A percentile compares a stretch with the other conserved stretches of the same genome.
Conservation (phyloP, 176 grass and related monocot species). For the Rhynchospora tenuis region DNA sequence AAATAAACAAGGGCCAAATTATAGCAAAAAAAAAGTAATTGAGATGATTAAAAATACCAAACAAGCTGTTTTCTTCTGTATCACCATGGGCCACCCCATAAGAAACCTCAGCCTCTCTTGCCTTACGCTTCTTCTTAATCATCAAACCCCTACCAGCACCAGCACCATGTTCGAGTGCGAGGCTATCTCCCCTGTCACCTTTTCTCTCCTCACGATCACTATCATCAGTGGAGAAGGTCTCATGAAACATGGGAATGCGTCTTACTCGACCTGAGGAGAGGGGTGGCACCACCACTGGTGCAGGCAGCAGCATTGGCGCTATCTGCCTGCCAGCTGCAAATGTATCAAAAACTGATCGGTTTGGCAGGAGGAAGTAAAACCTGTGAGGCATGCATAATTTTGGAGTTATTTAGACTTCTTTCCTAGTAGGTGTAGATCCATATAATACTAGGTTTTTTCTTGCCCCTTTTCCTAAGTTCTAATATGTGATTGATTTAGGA, state of each 20-base stretch:
- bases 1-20: neutral
- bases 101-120: neutral
- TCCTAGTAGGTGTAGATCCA: neutral
- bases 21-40: neutral
- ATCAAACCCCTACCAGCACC: slow-evolving; percentile 10
- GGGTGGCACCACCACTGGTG: neutral
- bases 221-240: neutral
- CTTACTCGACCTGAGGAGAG: neutral
- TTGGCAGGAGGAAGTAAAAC: slow-evolving; percentile 86
- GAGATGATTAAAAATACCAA: neutral
- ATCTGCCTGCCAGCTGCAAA: slow-evolving; percentile 27
- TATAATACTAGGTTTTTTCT: neutral
- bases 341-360: slow-evolving; percentile 62
- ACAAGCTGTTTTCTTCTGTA: slow-evolving; percentile 17
- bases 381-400: neutral
- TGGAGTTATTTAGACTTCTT: neutral
- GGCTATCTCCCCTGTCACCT: slow-evolving; percentile 2
- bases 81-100: neutral
- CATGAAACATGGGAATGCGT: slow-evolving; percentile 4
- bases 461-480: neutral
- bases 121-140: slow-evolving; percentile 1
- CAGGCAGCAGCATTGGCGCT: neutral
- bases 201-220: slow-evolving; percentile 17
- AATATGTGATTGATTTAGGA: neutral
- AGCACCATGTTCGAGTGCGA: neutral